Evolutionary conservation across 352 stramenopile species (phyloP).

Genomic region (Phytophthora litchii): DNA sequence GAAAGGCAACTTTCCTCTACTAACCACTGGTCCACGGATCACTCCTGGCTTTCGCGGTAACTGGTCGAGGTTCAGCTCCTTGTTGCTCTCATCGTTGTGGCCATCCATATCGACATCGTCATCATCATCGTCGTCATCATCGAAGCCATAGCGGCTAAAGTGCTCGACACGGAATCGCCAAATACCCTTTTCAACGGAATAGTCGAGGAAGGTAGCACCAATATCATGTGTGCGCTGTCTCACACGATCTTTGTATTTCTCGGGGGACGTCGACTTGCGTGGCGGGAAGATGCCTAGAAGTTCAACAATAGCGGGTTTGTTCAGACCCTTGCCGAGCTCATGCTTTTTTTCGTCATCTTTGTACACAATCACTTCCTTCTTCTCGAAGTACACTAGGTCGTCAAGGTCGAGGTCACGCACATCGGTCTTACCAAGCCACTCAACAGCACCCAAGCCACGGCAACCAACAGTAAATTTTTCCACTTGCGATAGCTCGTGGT

Average conservation of each 20-base stretch:
- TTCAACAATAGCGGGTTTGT: constrained; percentile 82
- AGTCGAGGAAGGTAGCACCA: constrained; percentile 80
- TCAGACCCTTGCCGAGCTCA: constrained; percentile 69
- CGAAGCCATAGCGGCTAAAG: constrained; percentile 85
- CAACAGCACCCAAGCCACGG: constrained; percentile 75
- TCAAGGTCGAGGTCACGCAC: constrained; percentile 82
- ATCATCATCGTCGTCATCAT: constrained; percentile 75
- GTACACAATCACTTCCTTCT: constrained; percentile 88
- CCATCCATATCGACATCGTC: constrained; percentile 47
- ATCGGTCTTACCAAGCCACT: constrained; percentile 84
- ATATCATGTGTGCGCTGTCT: constrained; percentile 80
- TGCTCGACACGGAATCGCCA: constrained; percentile 89
- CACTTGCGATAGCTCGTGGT: constrained; percentile 69
- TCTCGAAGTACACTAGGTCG: constrained; percentile 80
- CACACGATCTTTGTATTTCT: constrained; percentile 80
- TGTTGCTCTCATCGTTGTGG: constrained; percentile 19
- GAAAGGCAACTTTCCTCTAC: constrained; percentile 24
- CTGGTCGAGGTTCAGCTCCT: constrained; percentile 26
- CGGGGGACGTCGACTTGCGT: constrained; percentile 54
- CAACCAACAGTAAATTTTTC: constrained; percentile 82
- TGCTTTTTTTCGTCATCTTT: constrained; percentile 88
- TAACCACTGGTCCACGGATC: constrained; percentile 26
- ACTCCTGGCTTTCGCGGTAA: constrained; percentile 34
- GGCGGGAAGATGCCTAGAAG: constrained; percentile 80
- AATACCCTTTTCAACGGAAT: constrained; percentile 70